These are phyloP conservation scores for Termitomyces titanicus DNA, from an alignment of 768 basidiomycete genomes.

Conservation along the genomic window DNA sequence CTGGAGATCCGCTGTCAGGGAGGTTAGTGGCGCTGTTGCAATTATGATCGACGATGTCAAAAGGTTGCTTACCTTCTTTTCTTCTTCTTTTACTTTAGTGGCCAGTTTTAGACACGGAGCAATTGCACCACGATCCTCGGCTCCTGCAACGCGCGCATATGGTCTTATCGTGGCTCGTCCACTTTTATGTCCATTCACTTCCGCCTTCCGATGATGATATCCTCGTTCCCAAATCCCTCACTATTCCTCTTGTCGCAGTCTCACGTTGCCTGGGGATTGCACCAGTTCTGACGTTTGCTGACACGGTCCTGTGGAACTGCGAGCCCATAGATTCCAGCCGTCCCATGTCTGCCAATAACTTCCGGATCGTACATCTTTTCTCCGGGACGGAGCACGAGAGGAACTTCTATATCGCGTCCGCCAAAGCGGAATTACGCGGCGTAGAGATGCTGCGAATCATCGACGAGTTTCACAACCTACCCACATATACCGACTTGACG, in stretches of 20 bases:
- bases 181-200: conserved; percentile 87
- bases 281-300: conserved; percentile 92
- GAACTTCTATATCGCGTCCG: conserved; percentile 85
- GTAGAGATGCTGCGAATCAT: conserved; percentile 85
- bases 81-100: conserved; percentile 43
- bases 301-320: conserved; percentile 95
- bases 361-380: conserved; percentile 70
- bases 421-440: conserved; percentile 80
- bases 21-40: conserved; percentile 43
- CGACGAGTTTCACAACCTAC: conserved; percentile 79
- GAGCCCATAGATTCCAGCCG: conserved; percentile 51
- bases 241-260: conserved; percentile 73
- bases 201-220: conserved; percentile 42
- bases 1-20: conserved; percentile 65
- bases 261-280: conserved; percentile 81
- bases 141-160: conserved; percentile 81
- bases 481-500: conserved; percentile 59
- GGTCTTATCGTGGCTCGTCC: conserved; percentile 84
- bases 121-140: conserved; percentile 52
- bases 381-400: conserved; percentile 83
- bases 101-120: conserved; percentile 59
- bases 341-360: conserved; percentile 69
- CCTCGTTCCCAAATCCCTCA: conserved; percentile 70
- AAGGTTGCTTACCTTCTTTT: conserved; percentile 9
- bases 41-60: conserved; percentile 4